Evolutionary conservation across 306 rosid species (phyloP), one percentile per base, ranked within the genome.

Genomic region (Fagus crenata): DNA sequence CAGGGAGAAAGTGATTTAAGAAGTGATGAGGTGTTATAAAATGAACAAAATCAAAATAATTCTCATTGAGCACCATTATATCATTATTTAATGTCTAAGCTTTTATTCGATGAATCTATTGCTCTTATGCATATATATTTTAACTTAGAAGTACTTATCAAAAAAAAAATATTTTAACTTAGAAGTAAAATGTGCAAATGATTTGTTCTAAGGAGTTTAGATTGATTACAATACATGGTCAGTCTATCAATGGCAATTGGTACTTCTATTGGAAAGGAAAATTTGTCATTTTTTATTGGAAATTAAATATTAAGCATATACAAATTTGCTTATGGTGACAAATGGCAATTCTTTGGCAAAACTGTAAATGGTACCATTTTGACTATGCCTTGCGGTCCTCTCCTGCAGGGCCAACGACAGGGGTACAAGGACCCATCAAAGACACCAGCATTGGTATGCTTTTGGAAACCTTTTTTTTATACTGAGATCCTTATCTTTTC

Each of bases 401-500:
- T 85, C 49, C 80, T 75, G 33, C 91, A 91, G 93, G 89, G 73
- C 43, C 72, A 60, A 72, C 61, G 41, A 9, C 37, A 71, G 12
- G 74, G 80, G 86, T 53, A 70, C 53, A 32, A 12, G 75, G 83
- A 84, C 70, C 77, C 77, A 2, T 78, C 85, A 61, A 84, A n/a
- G 72, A 73, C 85, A 14, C 84, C 82, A 14, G 91, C 81, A 58
- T 55, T 89, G 97, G 98, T 95, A 86, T 78, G 86, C 72, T 72
- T 81, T 80, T 72, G 3, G 77, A 32, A 73, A 64, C 80, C 51
- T 75, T 49, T 88, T 77, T 60, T 85, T 42, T 80, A 53, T 64
- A 53, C 59, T 60, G 42, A 49, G 35, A 42, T 77, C 39, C 13
- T 70, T 59, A 14, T 12, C 36, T 75, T 67, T 76, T 72, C 58